phyloP scores from a whole-genome alignment of 116 monocot genomes.

The Dioscorea cayenensis region DNA sequence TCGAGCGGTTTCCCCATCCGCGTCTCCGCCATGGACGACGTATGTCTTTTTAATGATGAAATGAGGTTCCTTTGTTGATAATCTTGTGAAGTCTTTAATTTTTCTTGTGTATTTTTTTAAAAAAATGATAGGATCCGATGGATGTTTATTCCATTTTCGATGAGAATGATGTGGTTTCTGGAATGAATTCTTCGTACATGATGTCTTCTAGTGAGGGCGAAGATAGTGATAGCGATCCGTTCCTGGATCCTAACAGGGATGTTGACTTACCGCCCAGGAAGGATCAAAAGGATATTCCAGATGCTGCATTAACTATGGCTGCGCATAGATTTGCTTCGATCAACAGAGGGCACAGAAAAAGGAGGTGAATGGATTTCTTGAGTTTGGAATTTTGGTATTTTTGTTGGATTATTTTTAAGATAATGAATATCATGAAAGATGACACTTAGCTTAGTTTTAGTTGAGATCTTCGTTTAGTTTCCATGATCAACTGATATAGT shows the following conservation, averaged over 20 bases:
- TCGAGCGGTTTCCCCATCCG: background rate
- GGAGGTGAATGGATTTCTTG: conserved; percentile 11
- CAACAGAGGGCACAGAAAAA: conserved; percentile 24
- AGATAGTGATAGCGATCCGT: conserved; percentile 24
- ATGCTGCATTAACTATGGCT: conserved; percentile 24
- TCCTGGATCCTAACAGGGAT: conserved; percentile 20
- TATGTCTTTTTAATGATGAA: background rate
- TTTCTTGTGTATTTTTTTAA: background rate
- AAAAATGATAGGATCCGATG: background rate
- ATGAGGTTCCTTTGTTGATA: background rate
- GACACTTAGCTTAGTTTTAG: too few relatives aligned
- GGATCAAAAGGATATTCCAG: conserved; percentile 4
- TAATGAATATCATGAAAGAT: too few relatives aligned
- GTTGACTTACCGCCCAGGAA: conserved; percentile 21
- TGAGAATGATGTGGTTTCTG: conserved; percentile 7
- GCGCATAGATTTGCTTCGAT: conserved; percentile 30
- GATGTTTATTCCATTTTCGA: conserved; percentile 3
- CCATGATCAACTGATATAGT: background rate
- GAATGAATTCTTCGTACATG: conserved; percentile 9
- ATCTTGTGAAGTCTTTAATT: background rate
- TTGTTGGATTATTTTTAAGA: background rate
- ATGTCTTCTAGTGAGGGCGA: conserved; percentile 34
- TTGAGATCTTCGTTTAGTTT: background rate
- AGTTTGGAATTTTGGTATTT: background rate
- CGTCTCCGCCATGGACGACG: background rate